Evolutionary conservation across 2,329 filamentous ascomycete species (phyloP), one percentile per base, ranked within the genome.

Genomic region (Aaosphaeria arxii): DNA sequence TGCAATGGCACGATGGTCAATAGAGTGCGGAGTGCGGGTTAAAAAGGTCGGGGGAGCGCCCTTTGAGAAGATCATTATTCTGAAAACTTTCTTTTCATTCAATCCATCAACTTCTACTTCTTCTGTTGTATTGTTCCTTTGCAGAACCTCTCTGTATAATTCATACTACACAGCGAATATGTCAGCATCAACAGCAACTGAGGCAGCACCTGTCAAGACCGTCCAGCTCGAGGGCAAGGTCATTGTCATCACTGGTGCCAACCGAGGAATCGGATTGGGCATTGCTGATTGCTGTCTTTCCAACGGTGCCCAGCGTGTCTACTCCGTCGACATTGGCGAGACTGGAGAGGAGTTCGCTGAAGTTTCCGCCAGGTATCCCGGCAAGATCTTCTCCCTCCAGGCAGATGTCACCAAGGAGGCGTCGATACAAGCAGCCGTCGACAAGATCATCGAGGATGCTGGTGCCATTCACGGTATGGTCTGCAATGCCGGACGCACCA

Each of bases 401-500:
- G 76, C 74, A 5, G 72, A 80, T 52, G 74, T 79, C 1, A 78
- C 76, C 0, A 67, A 74, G 29, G 75, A 79, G 55, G 63, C 62
- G 1, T 74, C 61, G n/a, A 71, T 77, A 39, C 68, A 70, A 3
- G 63, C 64, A 2, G 75, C 74, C 2, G 62, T 79, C 0, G 75
- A 78, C 47, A 59, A 66, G 44, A 75, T 79, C 6, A 54, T 79
- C 3, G 55, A 56, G 7, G 67, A 77, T 44, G 66, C 65, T 0
- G 76, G 76, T 4, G 71, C 64, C 0, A 52, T 79, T 6, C 73
- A 79, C 47, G 77, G 75, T 4, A 75, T 80, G 65, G 75, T 79
- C 3, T 72, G 70, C 28, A 79, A 80, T 49, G 77, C 77, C 0
- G 77, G 77, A 11, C 63, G 73, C 11, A 80, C 77, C 9, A 77